Evolutionary conservation across 1,284 basidiomycete species (phyloP).

Genomic region (Austroboletus novae-zelandiae): DNA sequence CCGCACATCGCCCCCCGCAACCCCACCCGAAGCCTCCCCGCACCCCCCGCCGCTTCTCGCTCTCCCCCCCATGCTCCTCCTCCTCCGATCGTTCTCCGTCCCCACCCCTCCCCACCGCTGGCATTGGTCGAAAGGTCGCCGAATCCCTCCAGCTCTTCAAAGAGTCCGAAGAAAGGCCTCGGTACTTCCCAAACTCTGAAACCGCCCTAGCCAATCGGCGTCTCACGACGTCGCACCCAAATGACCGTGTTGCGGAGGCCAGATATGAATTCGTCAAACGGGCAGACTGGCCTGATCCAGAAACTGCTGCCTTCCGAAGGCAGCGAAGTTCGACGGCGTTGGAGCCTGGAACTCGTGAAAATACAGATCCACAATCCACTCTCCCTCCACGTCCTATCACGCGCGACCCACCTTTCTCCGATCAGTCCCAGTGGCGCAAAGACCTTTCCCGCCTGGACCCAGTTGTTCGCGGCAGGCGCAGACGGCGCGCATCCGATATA

Average conservation of each 20-base stretch:
- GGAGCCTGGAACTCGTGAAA: constrained; percentile 54
- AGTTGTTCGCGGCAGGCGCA: constrained; percentile 53
- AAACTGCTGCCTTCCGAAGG: constrained; percentile 61
- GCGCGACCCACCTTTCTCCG: constrained; percentile 41
- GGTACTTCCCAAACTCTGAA: constrained; percentile 35
- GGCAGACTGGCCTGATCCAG: constrained; percentile 77
- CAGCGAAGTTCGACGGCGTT: constrained; percentile 61
- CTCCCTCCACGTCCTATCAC: constrained; percentile 34
- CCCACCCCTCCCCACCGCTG: constrained; percentile 35
- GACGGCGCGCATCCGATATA: constrained; percentile 46
- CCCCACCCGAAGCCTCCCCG: constrained; percentile 35
- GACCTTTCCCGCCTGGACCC: constrained; percentile 43
- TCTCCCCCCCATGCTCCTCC: constrained; percentile 46
- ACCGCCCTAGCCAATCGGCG: constrained; percentile 35
- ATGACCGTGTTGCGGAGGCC: constrained; percentile 56
- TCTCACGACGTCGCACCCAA: constrained; percentile 43
- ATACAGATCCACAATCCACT: constrained; percentile 30
- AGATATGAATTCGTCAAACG: constrained; percentile 79
- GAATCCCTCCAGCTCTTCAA: constrained; percentile 77
- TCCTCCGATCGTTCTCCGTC: constrained; percentile 16
- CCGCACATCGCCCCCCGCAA: constrained; percentile 11
- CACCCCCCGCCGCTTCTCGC: constrained; percentile 38
- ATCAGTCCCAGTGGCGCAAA: constrained; percentile 51
- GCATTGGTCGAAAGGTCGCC: constrained; percentile 76
- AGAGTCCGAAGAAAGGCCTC: constrained; percentile 51